phyloP scores from a whole-genome alignment of 805 yeast genomes.

The Candida xiaguanensis region DNA sequence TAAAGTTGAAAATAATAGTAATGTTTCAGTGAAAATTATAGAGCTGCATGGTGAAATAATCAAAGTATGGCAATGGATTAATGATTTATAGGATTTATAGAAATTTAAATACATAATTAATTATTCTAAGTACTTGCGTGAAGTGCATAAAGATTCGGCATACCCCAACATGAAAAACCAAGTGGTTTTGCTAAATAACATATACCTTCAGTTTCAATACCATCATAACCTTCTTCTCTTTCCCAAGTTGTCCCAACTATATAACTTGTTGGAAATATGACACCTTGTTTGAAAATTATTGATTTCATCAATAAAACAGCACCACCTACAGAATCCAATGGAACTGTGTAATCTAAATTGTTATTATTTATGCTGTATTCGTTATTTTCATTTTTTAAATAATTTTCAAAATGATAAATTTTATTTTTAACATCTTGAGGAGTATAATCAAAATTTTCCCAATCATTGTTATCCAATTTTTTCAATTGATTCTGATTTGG shows the following conservation, averaged over 20 bases:
- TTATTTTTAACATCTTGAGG: conserved; percentile 27
- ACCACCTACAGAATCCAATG: conserved; percentile 51
- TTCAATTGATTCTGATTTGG: conserved; percentile 26
- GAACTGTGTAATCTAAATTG: conserved; percentile 14
- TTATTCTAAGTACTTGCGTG: conserved; percentile 24
- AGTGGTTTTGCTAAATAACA: conserved; percentile 44
- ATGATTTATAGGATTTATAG: conserved; percentile 14
- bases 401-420: conserved; percentile 27
- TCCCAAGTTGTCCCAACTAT: conserved; percentile 47
- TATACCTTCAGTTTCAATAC: conserved; percentile 52
- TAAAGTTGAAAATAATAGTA: conserved; percentile 61
- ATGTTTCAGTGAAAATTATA: conserved; percentile 55
- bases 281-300: conserved; percentile 43
- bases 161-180: conserved; percentile 47
- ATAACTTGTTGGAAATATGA: conserved; percentile 43
- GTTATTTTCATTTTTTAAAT: conserved; percentile 11
- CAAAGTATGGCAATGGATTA: conserved; percentile 86
- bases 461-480: conserved; percentile 23
- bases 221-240: conserved; percentile 48
- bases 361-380: conserved; percentile 9
- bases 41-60: conserved; percentile 86
- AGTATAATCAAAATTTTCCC: conserved; percentile 30
- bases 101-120: neutral
- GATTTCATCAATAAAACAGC: conserved; percentile 45
- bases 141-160: conserved; percentile 44